Conservation (phyloP, 2,329 filamentous ascomycete species). For the Fusarium citri region DNA sequence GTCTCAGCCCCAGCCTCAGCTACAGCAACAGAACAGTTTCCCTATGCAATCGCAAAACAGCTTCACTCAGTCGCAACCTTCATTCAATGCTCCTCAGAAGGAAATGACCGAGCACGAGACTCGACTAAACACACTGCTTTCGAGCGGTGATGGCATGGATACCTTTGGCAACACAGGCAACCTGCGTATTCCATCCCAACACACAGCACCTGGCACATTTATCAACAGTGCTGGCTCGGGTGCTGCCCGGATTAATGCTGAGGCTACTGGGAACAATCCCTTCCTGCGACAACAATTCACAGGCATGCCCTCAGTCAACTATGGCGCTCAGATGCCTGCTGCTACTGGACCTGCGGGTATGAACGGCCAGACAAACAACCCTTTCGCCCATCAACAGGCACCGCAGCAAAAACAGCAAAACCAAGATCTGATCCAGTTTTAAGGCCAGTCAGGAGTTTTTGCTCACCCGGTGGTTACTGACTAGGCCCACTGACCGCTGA, state of each 20-base stretch:
- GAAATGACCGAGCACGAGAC: conserved; percentile 73
- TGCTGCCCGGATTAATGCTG: conserved; percentile 73
- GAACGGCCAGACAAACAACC: conserved; percentile 68
- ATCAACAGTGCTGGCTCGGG: conserved; percentile 93
- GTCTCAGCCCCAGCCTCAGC: conserved; percentile 54
- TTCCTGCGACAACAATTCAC: conserved; percentile 89
- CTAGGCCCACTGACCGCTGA: conserved; percentile 9
- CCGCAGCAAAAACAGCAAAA: conserved; percentile 61
- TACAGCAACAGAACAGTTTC: conserved; percentile 52
- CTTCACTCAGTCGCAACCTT: conserved; percentile 48
- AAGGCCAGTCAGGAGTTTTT: conserved; percentile 39
- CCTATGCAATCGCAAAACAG: conserved; percentile 53
- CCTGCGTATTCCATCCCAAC: conserved; percentile 92
- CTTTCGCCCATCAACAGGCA: conserved; percentile 62
- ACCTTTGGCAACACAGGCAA: conserved; percentile 98
- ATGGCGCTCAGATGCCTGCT: conserved; percentile 63
- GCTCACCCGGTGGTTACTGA: conserved; percentile 2
- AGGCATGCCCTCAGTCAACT: conserved; percentile 73
- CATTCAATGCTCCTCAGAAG: conserved; percentile 59
- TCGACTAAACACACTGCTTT: conserved; percentile 86
- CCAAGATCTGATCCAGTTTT: conserved; percentile 74
- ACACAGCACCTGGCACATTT: conserved; percentile 95
- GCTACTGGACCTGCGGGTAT: conserved; percentile 68
- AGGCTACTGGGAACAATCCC: conserved; percentile 88
- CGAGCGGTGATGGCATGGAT: conserved; percentile 91